phyloP scores from a whole-genome alignment of 148 eudicot species.

The Chenopodium formosanum region DNA sequence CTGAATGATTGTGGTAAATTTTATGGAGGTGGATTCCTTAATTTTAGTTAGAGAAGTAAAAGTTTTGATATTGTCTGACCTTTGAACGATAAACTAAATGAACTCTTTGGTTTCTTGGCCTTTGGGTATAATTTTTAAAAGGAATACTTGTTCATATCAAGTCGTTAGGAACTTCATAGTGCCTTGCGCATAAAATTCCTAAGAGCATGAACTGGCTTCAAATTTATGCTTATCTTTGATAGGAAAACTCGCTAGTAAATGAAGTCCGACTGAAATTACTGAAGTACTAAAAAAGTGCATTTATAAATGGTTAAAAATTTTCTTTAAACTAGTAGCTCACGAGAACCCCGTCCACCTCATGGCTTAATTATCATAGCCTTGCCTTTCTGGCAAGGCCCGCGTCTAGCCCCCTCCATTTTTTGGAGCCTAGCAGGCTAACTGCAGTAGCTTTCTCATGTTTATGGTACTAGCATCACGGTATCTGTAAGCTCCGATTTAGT shows the following conservation, averaged over 20 bases:
- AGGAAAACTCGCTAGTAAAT: not conserved
- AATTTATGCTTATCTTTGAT: not conserved
- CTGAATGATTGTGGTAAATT: not conserved
- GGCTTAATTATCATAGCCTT: too few species aligned
- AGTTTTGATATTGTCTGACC: slow-evolving; percentile 11
- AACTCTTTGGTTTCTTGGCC: not conserved
- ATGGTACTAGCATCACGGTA: too few species aligned
- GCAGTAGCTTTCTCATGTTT: not conserved
- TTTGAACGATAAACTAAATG: not conserved
- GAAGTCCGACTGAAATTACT: not conserved
- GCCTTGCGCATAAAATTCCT: not conserved
- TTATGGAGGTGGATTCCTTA: slow-evolving; percentile 5
- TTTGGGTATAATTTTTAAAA: not conserved
- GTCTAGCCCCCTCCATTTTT: too few species aligned
- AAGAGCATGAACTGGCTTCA: not conserved
- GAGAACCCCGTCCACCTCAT: too few species aligned
- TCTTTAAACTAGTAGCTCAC: too few species aligned
- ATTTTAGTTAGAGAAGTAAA: not conserved
- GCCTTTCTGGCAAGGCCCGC: too few species aligned
- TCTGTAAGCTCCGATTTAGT: too few species aligned
- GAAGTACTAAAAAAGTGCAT: not conserved
- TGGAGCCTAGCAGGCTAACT: too few species aligned
- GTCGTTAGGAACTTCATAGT: not conserved
- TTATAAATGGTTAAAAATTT: too few species aligned
- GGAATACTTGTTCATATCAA: slow-evolving; percentile 12